A percentile compares a stretch with the other conserved stretches of the same genome.
These are phyloP conservation scores for Moniliophthora roreri DNA, from an alignment of 1,284 basidiomycete genomes.

Conservation along the genomic window DNA sequence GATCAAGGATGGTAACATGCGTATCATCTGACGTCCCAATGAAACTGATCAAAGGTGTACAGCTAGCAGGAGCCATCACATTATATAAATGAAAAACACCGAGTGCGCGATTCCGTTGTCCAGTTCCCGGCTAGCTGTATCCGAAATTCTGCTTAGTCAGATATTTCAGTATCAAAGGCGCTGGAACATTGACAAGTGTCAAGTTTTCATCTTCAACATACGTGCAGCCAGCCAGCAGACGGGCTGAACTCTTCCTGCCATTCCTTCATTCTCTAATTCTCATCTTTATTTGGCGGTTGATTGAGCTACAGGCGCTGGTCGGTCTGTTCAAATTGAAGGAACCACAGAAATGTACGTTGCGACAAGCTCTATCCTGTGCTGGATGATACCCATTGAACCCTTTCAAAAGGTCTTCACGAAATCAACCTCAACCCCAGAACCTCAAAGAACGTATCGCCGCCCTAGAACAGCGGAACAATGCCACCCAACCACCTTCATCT, in stretches of 20 bases:
- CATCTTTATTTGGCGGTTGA: background rate
- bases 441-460: constrained; percentile 78
- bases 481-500: constrained; percentile 24
- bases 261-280: background rate
- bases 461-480: constrained; percentile 58
- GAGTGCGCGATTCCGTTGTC: no score
- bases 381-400: background rate
- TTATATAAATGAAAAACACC: no score
- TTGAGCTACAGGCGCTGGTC: constrained; percentile 5
- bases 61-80: no score
- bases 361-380: background rate
- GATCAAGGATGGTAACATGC: no score
- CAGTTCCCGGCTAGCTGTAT: no score
- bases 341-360: background rate
- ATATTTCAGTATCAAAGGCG: no score
- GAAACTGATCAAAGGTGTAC: no score
- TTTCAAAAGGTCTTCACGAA: constrained; percentile 29
- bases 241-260: background rate
- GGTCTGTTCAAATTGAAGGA: background rate
- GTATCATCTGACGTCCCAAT: no score
- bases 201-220: no score
- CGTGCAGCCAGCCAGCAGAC: no score
- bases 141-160: no score
- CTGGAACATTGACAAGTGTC: no score
- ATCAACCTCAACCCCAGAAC: constrained; percentile 49